Evolutionary conservation across 2,329 filamentous ascomycete species (phyloP).

Genomic region (Cryphonectria parasitica): DNA sequence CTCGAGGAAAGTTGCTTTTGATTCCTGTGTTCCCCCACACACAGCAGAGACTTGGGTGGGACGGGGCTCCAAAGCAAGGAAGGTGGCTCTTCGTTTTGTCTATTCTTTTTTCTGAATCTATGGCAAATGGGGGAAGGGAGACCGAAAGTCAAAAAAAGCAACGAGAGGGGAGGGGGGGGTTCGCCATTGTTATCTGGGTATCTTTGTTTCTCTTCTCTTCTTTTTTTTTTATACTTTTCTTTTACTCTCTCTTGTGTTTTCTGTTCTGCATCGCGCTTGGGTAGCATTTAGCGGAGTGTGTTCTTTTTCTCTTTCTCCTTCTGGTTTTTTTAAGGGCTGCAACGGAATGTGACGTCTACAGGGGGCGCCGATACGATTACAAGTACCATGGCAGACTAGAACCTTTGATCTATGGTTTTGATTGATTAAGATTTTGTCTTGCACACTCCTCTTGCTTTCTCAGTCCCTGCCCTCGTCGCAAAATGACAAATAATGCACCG

Average conservation of each 20-base stretch:
- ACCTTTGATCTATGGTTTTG: neutral
- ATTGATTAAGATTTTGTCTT: neutral
- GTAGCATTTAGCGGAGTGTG: conserved; percentile 13
- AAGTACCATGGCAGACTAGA: neutral
- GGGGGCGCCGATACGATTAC: neutral
- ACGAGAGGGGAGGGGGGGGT: neutral
- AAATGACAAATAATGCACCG: neutral
- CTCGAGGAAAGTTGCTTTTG: neutral
- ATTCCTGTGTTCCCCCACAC: neutral
- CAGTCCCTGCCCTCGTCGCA: neutral
- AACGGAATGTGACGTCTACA: neutral
- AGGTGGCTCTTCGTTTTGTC: neutral
- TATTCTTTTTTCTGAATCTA: neutral
- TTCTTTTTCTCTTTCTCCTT: neutral
- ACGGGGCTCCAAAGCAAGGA: neutral
- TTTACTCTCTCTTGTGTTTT: too few relatives aligned
- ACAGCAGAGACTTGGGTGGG: neutral
- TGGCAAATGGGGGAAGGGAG: neutral
- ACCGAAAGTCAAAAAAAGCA: neutral
- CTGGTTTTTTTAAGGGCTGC: neutral
- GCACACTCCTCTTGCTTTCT: neutral
- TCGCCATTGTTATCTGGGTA: neutral
- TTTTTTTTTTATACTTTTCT: neutral
- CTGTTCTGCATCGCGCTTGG: conserved; percentile 11
- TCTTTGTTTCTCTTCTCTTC: neutral